These are phyloP conservation scores for Naganishia liquefaciens DNA, from an alignment of 1,284 basidiomycete genomes.

Conservation along the genomic window DNA sequence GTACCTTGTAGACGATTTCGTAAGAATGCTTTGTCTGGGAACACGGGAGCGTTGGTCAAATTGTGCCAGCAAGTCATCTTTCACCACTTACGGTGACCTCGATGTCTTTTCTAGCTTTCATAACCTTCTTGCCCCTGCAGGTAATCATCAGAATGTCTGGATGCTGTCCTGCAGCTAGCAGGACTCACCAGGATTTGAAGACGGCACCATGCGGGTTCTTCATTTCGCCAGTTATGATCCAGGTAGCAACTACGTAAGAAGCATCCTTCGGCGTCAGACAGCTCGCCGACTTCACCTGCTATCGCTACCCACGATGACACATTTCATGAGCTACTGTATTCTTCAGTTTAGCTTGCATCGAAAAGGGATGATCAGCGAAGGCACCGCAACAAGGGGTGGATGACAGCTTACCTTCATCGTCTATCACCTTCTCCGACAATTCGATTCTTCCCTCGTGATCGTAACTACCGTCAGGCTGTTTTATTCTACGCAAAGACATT, in stretches of 20 bases:
- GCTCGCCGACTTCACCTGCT: neutral
- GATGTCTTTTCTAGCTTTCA: conserved; percentile 47
- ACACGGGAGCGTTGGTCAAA: neutral
- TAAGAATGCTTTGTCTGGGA: conserved; percentile 50
- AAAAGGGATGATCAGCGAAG: neutral
- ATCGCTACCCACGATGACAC: conserved; percentile 47
- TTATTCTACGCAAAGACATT: conserved; percentile 36
- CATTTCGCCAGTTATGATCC: conserved; percentile 47
- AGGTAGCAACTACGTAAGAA: conserved; percentile 43
- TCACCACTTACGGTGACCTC: conserved; percentile 45
- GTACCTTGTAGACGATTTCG: conserved; percentile 47
- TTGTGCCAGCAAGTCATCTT: neutral
- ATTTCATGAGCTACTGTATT: conserved; percentile 53
- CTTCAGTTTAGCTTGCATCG: conserved; percentile 43
- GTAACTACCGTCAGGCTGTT: conserved; percentile 36
- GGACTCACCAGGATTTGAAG: conserved; percentile 49
- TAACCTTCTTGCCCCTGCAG: conserved; percentile 48
- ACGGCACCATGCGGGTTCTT: conserved; percentile 51
- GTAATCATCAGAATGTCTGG: neutral
- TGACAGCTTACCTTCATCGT: conserved; percentile 27
- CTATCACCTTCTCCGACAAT: conserved; percentile 30
- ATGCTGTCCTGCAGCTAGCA: neutral
- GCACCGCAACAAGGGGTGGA: neutral
- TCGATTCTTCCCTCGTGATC: conserved; percentile 28
- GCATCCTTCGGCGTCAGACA: neutral